Conservation (phyloP, 257 asterid genomes). For the Cinchona pubescens region DNA sequence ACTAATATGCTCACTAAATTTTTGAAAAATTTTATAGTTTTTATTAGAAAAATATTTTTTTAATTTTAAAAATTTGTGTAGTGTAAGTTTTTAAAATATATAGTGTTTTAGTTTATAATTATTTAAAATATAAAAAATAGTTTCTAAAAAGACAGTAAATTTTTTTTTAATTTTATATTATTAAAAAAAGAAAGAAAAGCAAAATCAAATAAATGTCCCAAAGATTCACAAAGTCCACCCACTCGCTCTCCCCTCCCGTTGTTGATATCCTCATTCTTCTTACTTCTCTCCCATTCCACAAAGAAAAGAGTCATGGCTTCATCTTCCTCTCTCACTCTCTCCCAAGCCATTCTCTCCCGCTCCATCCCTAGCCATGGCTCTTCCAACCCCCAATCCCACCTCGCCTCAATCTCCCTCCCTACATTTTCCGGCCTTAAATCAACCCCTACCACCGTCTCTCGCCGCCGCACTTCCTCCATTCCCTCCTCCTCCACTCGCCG, state of each 20-base stretch:
- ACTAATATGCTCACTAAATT: no score
- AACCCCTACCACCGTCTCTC: constrained; percentile 35
- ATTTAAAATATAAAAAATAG: no score
- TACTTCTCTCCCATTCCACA: not conserved
- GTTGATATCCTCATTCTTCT: constrained; percentile 8
- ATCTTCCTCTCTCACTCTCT: constrained; percentile 78
- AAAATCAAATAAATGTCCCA: not conserved
- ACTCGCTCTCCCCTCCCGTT: constrained; percentile 23
- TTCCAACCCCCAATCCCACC: constrained; percentile 14
- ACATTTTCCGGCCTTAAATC: constrained; percentile 61
- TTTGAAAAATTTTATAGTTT: no score
- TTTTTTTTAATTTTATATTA: no score
- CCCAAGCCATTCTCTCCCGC: constrained; percentile 80
- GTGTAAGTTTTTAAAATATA: no score
- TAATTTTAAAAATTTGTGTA: no score
- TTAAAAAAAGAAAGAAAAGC: no score
- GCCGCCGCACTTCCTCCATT: constrained; percentile 27
- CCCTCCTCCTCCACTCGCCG: constrained; percentile 2
- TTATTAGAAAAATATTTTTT: no score
- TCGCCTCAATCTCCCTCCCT: constrained; percentile 39
- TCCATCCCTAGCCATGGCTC: constrained; percentile 47
- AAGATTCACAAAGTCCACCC: not conserved
- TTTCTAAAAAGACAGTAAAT: no score
- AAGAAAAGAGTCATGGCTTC: constrained; percentile 61
- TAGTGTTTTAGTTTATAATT: no score